phyloP scores from a whole-genome alignment of 2,329 filamentous ascomycete genomes.

The Sclerotinia sclerotiorum region DNA sequence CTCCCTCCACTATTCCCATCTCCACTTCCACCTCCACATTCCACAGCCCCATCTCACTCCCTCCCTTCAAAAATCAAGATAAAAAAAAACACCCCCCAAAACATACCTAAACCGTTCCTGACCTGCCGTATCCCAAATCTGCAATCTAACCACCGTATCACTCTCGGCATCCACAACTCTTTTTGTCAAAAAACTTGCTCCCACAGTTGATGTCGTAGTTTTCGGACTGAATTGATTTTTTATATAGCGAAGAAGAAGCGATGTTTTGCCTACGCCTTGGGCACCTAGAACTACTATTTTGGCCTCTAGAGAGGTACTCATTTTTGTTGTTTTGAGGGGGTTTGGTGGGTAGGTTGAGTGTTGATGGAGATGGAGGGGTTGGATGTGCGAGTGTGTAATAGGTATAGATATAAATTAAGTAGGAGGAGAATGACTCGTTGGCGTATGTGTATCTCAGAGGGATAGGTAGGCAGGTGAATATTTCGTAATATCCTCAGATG shows the following conservation, averaged over 20 bases:
- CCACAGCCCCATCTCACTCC: too few relatives aligned
- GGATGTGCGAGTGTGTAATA: not conserved
- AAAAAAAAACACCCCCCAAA: not conserved
- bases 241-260: slow-evolving; percentile 68
- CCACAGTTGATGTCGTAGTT: slow-evolving; percentile 62
- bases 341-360: not conserved
- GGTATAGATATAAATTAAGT: not conserved
- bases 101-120: slow-evolving; percentile 81
- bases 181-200: slow-evolving; percentile 78
- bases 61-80: not conserved
- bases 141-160: slow-evolving; percentile 82
- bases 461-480: not conserved
- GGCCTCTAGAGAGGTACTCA: slow-evolving; percentile 61
- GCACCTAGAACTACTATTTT: slow-evolving; percentile 81
- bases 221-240: slow-evolving; percentile 40
- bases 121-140: slow-evolving; percentile 95
- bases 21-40: not conserved
- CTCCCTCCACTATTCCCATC: not conserved
- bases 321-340: not conserved
- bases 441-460: not conserved
- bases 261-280: slow-evolving; percentile 79
- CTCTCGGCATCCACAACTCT: slow-evolving; percentile 79
- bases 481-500: not conserved
- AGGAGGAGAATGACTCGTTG: not conserved
- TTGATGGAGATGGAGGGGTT: not conserved